Conservation (phyloP, 73 alveolate genomes). For the Paramecium biaurelia region DNA sequence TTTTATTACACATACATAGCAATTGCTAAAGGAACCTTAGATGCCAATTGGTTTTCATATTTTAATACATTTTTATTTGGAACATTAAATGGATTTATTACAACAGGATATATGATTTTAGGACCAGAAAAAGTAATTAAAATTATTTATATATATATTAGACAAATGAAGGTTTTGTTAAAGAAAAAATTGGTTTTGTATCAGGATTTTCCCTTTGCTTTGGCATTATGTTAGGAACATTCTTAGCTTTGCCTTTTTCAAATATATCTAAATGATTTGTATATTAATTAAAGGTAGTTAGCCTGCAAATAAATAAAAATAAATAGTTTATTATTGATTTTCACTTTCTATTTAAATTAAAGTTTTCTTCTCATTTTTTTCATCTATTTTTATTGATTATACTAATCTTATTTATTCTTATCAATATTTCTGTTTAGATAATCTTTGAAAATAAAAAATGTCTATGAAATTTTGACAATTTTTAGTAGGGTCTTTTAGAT, state of each 20-base stretch:
- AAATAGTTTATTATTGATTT: neutral
- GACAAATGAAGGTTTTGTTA: slow-evolving; percentile 40
- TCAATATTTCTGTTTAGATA: neutral
- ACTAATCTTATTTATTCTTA: neutral
- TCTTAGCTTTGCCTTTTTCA: slow-evolving; percentile 58
- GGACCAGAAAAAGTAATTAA: slow-evolving; percentile 52
- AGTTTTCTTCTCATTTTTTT: neutral
- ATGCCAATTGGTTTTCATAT: slow-evolving; percentile 21
- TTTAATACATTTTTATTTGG: slow-evolving; percentile 2
- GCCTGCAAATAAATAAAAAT: neutral
- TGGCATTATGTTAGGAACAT: slow-evolving; percentile 58
- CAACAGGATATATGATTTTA: slow-evolving; percentile 59
- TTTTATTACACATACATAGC: slow-evolving; percentile 4
- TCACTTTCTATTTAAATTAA: neutral
- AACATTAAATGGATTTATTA: slow-evolving; percentile 41
- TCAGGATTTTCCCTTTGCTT: slow-evolving; percentile 55
- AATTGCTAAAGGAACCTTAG: slow-evolving; percentile 46
- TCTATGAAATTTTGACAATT: neutral
- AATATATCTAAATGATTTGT: neutral
- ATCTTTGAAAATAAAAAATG: too few species aligned
- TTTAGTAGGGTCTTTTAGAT: neutral
- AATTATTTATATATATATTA: neutral
- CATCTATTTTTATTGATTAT: neutral
- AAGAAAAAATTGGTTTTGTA: slow-evolving; percentile 54
- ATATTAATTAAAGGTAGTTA: neutral